Evolutionary conservation across 208 protist species (phyloP), one percentile per base, ranked within the genome.

Genomic region (Angomonas ambiguus): DNA sequence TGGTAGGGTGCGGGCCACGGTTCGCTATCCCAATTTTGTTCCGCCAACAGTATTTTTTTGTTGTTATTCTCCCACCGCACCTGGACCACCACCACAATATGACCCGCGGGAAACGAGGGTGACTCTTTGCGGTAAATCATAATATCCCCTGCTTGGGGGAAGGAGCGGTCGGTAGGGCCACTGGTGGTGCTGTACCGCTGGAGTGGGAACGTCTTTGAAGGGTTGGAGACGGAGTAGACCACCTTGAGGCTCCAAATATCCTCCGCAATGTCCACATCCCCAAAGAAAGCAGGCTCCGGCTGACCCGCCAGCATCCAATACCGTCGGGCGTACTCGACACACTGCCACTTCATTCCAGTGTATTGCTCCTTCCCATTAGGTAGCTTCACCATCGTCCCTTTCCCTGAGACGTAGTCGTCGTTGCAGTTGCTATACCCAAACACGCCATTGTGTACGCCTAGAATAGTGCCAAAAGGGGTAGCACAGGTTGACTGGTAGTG

Each of bases 21-120:
- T 13, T 28, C 57, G 64, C 82, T 91, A 18, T 76, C 67, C 89
- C 89, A 95, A 74, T 95, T 95, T 68, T 95, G 89, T 77, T 95
- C 86, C 27, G 83, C 89, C 1, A 95, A 38, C 41, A 76, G 76
- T 28, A 93, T 73, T 11, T 30, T 31, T 1, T 51, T 30, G 20
- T 5, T 11, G 10, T 6, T 11, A 51, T 59, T 20, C 42, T 35
- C 25, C 31, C 18, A 48, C 11, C 2, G 35, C 2, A 28, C 28
- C 18, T 13, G 25, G 0, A 85, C 82, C 34, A 95, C 69, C 3
- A 93, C 89, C 5, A 86, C 84, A 18, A 95, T 86, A 66, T 95
- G 89, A 0, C 89, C 89, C 60, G 74, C 82, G 0, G 86, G 82
- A 33, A 94, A 84, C 0, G 45, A 18, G 45, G 31, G 32, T 0